Evolutionary conservation across 106 monocot species (phyloP).

Genomic region (Narthecium ossifragum): DNA sequence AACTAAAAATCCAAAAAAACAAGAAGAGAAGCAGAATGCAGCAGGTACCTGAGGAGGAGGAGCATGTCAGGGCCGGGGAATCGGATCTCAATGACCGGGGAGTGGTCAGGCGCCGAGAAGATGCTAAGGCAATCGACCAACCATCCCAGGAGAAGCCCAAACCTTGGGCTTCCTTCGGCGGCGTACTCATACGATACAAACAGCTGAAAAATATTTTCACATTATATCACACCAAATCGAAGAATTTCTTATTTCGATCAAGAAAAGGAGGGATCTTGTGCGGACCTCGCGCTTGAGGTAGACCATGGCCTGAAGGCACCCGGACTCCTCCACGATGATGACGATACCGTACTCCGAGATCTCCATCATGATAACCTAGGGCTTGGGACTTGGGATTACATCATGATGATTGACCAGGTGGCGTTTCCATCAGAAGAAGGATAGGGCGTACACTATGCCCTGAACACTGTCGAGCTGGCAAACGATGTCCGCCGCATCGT

Average conservation of each 20-base stretch:
- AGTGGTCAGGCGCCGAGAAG: constrained; percentile 61
- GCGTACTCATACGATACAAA: constrained; percentile 72
- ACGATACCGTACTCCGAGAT: constrained; percentile 94
- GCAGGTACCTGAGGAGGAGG: constrained; percentile 91
- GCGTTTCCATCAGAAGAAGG: constrained; percentile 91
- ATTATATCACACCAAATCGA: too few species aligned
- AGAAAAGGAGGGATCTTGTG: too few species aligned
- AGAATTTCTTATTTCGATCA: neutral
- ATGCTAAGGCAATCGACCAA: constrained; percentile 84
- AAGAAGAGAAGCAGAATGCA: neutral
- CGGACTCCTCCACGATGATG: constrained; percentile 81
- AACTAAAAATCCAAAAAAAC: neutral
- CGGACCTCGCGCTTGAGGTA: constrained; percentile 93
- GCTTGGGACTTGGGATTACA: too few species aligned
- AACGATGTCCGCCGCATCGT: constrained; percentile 54
- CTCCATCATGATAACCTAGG: constrained; percentile 82
- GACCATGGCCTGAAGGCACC: constrained; percentile 98
- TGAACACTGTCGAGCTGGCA: constrained; percentile 82
- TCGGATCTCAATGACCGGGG: constrained; percentile 71
- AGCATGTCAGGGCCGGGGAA: constrained; percentile 97
- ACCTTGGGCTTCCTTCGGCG: constrained; percentile 80
- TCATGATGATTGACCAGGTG: constrained; percentile 87
- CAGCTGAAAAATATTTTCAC: constrained; percentile 60
- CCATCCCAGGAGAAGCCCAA: constrained; percentile 85
- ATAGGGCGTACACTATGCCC: constrained; percentile 95